Conservation (phyloP, 23 red algal species). For the Gracilaria caudata region DNA sequence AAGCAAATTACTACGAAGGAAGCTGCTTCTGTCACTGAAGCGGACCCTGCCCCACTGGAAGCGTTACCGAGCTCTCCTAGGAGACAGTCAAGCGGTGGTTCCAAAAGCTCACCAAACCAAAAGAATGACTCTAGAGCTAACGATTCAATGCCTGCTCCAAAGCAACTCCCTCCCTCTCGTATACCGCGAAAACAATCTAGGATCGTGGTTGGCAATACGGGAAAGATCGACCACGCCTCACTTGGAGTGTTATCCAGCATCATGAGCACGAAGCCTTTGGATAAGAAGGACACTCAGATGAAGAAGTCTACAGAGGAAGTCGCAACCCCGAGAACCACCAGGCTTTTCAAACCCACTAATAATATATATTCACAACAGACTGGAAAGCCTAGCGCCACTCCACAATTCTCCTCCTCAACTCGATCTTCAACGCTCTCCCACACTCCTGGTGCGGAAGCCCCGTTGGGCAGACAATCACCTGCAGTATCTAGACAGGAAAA, state of each 20-base stretch:
- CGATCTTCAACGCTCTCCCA: constrained; percentile 2
- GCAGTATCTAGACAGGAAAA: background rate
- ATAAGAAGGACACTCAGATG: background rate
- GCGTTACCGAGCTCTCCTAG: background rate
- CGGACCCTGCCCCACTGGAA: background rate
- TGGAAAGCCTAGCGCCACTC: background rate
- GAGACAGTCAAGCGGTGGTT: background rate
- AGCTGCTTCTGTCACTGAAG: background rate
- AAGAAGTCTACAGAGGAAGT: background rate
- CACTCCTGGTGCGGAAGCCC: background rate
- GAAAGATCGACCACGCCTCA: constrained; percentile 3
- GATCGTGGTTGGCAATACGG: background rate
- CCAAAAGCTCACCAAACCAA: background rate
- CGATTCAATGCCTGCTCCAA: background rate
- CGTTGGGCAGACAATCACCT: background rate
- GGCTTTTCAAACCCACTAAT: constrained; percentile 1
- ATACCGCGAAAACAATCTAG: background rate
- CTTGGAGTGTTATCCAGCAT: background rate
- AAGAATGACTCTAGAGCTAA: background rate
- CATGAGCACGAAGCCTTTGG: background rate
- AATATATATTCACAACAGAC: background rate
- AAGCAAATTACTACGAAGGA: background rate
- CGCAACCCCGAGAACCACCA: constrained; percentile 1
- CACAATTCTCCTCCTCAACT: background rate
- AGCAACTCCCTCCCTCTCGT: background rate